Percentiles rank a stretch among this genome's conserved stretches.
phyloP scores from a whole-genome alignment of 345 rosid species.

The Capsella bursapastoris region DNA sequence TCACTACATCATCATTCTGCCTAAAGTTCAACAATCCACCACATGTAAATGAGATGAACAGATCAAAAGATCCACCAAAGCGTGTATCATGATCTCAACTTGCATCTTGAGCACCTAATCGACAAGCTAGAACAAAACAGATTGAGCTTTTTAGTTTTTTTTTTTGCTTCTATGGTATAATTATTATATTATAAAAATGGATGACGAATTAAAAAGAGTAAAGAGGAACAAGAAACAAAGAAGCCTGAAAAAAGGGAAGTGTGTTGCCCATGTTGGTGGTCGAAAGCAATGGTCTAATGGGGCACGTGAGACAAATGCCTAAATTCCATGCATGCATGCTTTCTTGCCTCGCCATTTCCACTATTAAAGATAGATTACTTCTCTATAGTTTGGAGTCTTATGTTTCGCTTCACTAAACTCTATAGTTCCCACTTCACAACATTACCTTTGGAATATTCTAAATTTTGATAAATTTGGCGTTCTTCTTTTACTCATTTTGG shows the following conservation, averaged over 20 bases:
- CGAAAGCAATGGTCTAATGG: constrained; percentile 29
- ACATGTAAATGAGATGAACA: too few species aligned
- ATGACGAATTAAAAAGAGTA: background rate
- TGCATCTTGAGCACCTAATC: too few species aligned
- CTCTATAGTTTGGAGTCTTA: background rate
- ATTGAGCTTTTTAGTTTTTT: too few species aligned
- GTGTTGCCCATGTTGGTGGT: constrained; percentile 34
- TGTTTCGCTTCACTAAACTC: background rate
- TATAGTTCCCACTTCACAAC: too few species aligned
- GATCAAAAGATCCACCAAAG: too few species aligned
- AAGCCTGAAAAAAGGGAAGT: constrained; percentile 27
- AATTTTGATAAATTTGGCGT: background rate
- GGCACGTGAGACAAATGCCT: constrained; percentile 44
- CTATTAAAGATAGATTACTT: background rate
- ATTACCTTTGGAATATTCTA: background rate
- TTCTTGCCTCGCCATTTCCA: constrained; percentile 40
- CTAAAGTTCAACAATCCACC: too few species aligned
- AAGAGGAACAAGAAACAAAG: constrained; percentile 24
- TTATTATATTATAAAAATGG: background rate
- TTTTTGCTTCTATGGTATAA: too few species aligned
- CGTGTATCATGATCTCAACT: too few species aligned
- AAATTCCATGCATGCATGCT: constrained; percentile 44
- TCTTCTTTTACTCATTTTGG: background rate
- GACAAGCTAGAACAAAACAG: too few species aligned
- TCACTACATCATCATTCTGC: too few species aligned